Evolutionary conservation across 2,329 filamentous ascomycete species (phyloP), one percentile per base, ranked within the genome.

Genomic region (Penicillium freii): DNA sequence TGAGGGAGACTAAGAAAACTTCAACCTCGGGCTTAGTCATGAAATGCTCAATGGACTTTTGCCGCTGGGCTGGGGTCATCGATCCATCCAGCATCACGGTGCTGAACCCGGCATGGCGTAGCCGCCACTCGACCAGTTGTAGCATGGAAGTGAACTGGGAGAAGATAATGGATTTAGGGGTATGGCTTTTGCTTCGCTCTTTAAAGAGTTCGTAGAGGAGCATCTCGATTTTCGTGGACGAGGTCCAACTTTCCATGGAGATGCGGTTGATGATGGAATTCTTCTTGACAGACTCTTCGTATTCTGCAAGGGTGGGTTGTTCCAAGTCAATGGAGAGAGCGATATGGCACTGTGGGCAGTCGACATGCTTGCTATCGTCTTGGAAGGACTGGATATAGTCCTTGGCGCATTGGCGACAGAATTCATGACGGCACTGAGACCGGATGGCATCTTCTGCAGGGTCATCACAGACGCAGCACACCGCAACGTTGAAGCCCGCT

Each of bases 231-330:
- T 99, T 99, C 61, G 92, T 97, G 1, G 92, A 97, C 0, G 91
- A 96, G 0, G 92, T 96, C 94, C 94, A 99, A 69, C 97, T 90
- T 73, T 96, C 91, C 92, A 97, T 97, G 76, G 93, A 91, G 77
- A 99, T 97, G 54, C 94, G 90, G 74, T 97, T 97, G 81, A 97
- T 95, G 73, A 99, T 99, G 1, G 92, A 96, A 15, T 87, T 92
- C 77, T 97, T 97, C 82, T 96, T 97, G 58, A 96, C 87, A 7
- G 87, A 78, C 1, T 86, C 82, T 72, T 93, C 90, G 61, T 97
- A 91, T 74, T 97, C 92, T 75, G 96, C 92, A 53, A 97, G 92
- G 65, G 96, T 92, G 0, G 92, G 91, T 76, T 97, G 92, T 71
- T 97, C 93, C 39, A 97, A 86, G 73, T 99, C 94, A 65, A 99